Conservation (phyloP, 345 rosid genomes). For the Salix caprea region DNA sequence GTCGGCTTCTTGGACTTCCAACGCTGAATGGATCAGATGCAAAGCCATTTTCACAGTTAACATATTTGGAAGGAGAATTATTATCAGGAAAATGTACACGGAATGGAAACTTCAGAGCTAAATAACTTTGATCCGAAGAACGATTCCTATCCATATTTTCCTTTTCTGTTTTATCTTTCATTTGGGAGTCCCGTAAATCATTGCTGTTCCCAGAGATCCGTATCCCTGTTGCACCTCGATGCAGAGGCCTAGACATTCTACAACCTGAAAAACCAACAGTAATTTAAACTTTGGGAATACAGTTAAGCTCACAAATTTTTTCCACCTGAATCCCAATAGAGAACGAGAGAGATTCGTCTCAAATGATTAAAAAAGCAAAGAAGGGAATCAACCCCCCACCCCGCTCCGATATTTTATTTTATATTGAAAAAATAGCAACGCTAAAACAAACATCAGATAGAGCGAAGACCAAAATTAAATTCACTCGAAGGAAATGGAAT, state of each 20-base stretch:
- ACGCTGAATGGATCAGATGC: conserved; percentile 44
- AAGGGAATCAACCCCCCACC: not conserved
- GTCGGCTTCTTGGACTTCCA: conserved; percentile 56
- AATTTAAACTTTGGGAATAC: not conserved
- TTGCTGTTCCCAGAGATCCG: conserved; percentile 60
- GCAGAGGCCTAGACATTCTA: conserved; percentile 77
- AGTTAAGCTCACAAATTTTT: not conserved
- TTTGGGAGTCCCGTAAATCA: conserved; percentile 65
- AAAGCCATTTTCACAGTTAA: conserved; percentile 52
- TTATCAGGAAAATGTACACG: conserved; percentile 41
- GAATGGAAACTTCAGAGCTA: conserved; percentile 56
- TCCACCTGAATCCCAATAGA: not conserved
- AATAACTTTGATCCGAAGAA: conserved; percentile 44
- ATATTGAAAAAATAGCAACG: not conserved
- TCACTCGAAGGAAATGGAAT: not conserved
- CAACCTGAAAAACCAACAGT: conserved; percentile 31
- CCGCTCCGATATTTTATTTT: not conserved
- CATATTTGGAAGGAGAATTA: conserved; percentile 57
- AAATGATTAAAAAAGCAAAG: not conserved
- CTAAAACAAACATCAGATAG: not conserved
- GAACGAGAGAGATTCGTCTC: not conserved
- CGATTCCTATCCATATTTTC: conserved; percentile 55
- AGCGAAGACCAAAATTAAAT: not conserved
- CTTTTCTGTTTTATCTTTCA: conserved; percentile 71
- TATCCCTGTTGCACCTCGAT: conserved; percentile 55